phyloP scores from a whole-genome alignment of 2,329 filamentous ascomycete species.

The Microdochium nivale region DNA sequence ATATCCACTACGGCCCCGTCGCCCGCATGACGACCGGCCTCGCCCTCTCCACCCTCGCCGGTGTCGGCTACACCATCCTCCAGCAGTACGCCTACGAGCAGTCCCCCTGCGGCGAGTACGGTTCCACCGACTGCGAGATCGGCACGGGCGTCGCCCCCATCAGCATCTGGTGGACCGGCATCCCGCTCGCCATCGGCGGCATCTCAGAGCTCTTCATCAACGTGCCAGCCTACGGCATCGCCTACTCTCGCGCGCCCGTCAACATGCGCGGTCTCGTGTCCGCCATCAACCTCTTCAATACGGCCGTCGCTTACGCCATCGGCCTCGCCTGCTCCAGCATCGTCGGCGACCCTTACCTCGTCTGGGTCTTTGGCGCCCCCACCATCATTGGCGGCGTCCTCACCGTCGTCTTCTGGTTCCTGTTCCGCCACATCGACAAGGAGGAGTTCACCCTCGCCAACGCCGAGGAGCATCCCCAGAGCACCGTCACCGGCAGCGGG shows the following conservation, averaged over 20 bases:
- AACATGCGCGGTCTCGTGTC: constrained; percentile 76
- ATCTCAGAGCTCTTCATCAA: constrained; percentile 45
- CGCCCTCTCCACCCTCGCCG: background rate
- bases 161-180: constrained; percentile 8
- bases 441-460: constrained; percentile 25
- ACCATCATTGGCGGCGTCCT: constrained; percentile 17
- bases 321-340: constrained; percentile 33
- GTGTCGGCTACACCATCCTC: background rate
- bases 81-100: background rate
- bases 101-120: background rate
- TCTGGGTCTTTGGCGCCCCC: constrained; percentile 37
- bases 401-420: constrained; percentile 17
- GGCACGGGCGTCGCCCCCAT: background rate
- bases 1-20: background rate
- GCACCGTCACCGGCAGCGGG: constrained; percentile 31
- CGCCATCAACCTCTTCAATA: constrained; percentile 62
- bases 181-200: constrained; percentile 42
- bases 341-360: constrained; percentile 31
- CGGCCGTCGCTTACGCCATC: constrained; percentile 58
- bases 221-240: constrained; percentile 63
- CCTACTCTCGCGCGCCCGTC: constrained; percentile 67
- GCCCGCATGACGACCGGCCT: background rate
- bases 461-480: constrained; percentile 45
- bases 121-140: background rate
- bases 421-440: constrained; percentile 16